Base-by-base conservation (phyloP, 2,329 filamentous ascomycete genomes). In the Neofusicoccum umdonicola region DNA sequence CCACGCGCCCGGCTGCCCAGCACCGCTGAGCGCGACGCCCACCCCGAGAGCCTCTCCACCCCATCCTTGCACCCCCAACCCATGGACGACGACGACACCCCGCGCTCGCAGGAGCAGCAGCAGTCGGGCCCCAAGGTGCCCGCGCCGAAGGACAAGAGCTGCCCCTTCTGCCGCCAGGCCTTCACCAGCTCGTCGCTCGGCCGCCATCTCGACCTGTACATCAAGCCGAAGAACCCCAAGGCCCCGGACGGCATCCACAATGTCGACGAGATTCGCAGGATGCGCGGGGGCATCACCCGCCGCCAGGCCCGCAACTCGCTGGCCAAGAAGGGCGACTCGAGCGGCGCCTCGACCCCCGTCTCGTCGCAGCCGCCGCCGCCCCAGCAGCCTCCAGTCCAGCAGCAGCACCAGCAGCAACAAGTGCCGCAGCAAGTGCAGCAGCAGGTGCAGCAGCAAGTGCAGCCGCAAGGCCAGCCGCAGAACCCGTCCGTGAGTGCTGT, bases 121-220 rank as follows among this genome's bases (percentile, higher is more conserved):
- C 39, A 73, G 39, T 69, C 71, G 47, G 71, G 74, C 17, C 69
- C 71, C 52, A 78, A 78, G 69, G 76, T 77, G 64, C 76, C 80
- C 62, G 84, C 90, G 15, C 78, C 84, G 66, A 98, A 98, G 78
- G 93, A 98, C 80, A 92, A 91, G 74, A 88, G 84, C 68, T 97
- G 94, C 76, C 91, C 89, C 41, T 98, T 92, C 80, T 98, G 94
- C 77, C 84, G 88, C 52, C 92, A 97, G 77, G 84, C 90, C 6
- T 98, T 97, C 75, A 97, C 94, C 15, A 97, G 93, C 1, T 97
- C 93, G 15, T 96, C 92, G 2, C 87, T 98, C 62, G 94, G 94
- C 57, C 90, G 94, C 51, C 94, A 98, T 78, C 88, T 97, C 69
- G 94, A 98, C 76, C 86, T 97, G 44, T 97, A 96, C 77, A 93